A percentile compares a stretch with the other conserved stretches of the same genome.
Conservation (phyloP, 2,329 filamentous ascomycete genomes). For the Coleophoma crateriformis region DNA sequence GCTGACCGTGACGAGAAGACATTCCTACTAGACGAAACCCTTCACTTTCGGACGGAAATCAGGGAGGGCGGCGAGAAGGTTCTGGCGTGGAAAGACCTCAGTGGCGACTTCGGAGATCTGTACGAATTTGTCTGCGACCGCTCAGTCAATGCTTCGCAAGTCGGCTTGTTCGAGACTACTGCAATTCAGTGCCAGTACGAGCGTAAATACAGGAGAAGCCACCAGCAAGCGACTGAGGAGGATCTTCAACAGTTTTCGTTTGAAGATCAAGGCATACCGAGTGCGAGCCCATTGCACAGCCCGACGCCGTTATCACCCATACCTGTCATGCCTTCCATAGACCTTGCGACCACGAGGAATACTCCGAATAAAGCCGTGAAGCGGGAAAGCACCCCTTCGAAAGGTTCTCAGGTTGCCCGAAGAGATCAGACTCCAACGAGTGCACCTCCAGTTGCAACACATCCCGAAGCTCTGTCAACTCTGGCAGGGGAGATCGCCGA, state of each 20-base stretch:
- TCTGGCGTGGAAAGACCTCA: constrained; percentile 91
- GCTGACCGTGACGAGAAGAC: constrained; percentile 94
- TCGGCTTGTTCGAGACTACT: constrained; percentile 74
- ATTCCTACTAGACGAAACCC: constrained; percentile 86
- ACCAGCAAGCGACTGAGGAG: constrained; percentile 72
- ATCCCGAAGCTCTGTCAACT: constrained; percentile 66
- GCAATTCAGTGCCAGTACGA: constrained; percentile 97
- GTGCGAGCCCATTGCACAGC: constrained; percentile 57
- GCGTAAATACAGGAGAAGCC: constrained; percentile 79
- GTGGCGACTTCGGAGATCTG: constrained; percentile 89
- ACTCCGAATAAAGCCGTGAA: constrained; percentile 41
- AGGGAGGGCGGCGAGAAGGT: constrained; percentile 78
- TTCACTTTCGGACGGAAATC: constrained; percentile 82
- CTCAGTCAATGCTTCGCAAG: constrained; percentile 62
- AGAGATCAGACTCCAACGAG: constrained; percentile 44
- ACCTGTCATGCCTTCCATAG: constrained; percentile 12
- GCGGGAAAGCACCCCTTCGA: constrained; percentile 28
- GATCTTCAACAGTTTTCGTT: constrained; percentile 85
- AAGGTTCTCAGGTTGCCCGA: constrained; percentile 15
- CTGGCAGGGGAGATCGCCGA: constrained; percentile 74
- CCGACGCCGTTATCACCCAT: constrained; percentile 35
- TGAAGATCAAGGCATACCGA: constrained; percentile 57
- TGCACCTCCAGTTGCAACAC: constrained; percentile 52
- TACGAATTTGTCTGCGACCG: constrained; percentile 95
- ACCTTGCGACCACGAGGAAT: constrained; percentile 12